Evolutionary conservation across 2,329 filamentous ascomycete genomes (phyloP), one percentile per base, ranked within the genome.

Genomic region (Ophiocordyceps polyrhachis-furcata): DNA sequence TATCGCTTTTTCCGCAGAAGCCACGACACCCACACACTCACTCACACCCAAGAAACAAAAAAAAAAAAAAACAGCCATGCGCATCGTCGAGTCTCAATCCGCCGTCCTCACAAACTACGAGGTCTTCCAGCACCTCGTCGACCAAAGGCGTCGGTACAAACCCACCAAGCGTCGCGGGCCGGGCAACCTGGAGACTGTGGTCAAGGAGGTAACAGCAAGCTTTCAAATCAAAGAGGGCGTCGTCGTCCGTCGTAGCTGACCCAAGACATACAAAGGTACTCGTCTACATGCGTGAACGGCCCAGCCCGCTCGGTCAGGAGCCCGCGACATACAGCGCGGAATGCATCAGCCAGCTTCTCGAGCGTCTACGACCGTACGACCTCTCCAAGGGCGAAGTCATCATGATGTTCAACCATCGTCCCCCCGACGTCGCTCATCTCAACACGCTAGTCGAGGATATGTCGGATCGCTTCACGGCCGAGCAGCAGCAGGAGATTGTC

Each of bases 31-130:
- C 29, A 32, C 29, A 12, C 11, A 32, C 29, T 3, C 3, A 32
- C 11, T 3, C 29, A 15, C 3, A 32, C 11, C 4, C 29, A 12
- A 12, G 14, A 32, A 32, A 35, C 31, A 35, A 14, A 6, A 15
- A 35, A 4, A 35, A 35, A 14, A 17, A 31, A 14, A 32, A 15
- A n/a, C 19, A 37, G 58, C 32, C 19, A 79, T 81, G 76, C 80
- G 83, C 71, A 74, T 87, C 55, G 63, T 85, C 53, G 80, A 82
- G 55, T 67, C 80, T 3, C 79, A 85, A 57, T 75, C 75, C 28
- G 79, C 79, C 5, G 70, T 79, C 40, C 66, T 87, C 55, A 75
- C 76, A 57, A 86, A 86, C 59, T 80, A 74, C 50, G 82, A 86
- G 66, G 80, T 86, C 50, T 79, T 78, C 53, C 66, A 71, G 46